phyloP scores from a whole-genome alignment of 257 asterid genomes.

The Vinca minor region DNA sequence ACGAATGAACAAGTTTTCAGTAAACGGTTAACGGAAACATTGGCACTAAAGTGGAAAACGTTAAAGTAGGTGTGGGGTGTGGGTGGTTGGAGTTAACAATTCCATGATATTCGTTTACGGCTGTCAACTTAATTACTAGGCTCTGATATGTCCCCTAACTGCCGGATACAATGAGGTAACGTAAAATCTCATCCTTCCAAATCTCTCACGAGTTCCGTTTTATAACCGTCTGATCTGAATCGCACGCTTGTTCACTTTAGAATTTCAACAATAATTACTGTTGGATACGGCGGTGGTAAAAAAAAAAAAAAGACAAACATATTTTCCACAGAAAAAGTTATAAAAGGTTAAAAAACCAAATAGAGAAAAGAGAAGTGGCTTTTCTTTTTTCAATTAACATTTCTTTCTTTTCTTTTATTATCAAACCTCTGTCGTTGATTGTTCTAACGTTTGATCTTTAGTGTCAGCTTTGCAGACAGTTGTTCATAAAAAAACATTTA shows the following conservation, averaged over 20 bases:
- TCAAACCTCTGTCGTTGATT: conserved; percentile 10
- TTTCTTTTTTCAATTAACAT: not conserved
- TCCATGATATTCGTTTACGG: conserved; percentile 25
- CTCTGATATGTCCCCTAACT: conserved; percentile 30
- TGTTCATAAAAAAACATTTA: not conserved
- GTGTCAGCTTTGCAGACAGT: conserved; percentile 19
- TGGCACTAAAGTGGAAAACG: no score
- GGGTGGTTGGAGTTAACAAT: conserved; percentile 22
- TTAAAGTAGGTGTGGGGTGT: not conserved
- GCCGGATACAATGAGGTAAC: conserved; percentile 19
- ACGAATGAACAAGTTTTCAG: not conserved
- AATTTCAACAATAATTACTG: conserved; percentile 42
- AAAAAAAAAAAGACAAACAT: conserved; percentile 4
- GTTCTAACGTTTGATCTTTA: conserved; percentile 21
- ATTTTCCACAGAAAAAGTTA: conserved; percentile 15
- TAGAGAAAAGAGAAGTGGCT: conserved; percentile 23
- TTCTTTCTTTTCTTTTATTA: not conserved
- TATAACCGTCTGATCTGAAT: conserved; percentile 27
- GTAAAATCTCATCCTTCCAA: conserved; percentile 2
- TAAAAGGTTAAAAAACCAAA: conserved; percentile 6
- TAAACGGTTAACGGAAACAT: no score
- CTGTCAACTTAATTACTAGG: conserved; percentile 21
- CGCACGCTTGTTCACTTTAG: conserved; percentile 51
- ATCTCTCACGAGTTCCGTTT: not conserved
- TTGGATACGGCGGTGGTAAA: conserved; percentile 38